Evolutionary conservation across 2,329 filamentous ascomycete genomes (phyloP).

Genomic region (Colletotrichum spinosum): DNA sequence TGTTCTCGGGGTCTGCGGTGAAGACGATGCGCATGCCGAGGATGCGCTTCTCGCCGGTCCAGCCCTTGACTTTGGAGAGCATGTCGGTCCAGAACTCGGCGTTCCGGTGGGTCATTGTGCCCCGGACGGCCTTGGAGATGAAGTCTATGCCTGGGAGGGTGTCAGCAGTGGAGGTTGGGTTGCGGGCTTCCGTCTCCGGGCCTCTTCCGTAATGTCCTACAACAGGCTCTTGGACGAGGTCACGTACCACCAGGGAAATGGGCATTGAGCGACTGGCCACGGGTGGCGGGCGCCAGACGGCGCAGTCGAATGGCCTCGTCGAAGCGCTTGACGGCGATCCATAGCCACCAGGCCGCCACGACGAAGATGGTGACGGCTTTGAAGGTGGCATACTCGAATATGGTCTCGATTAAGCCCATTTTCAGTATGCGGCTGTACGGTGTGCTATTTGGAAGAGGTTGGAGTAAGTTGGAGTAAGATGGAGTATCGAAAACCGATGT

Average conservation of each 20-base stretch:
- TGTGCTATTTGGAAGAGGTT: not conserved
- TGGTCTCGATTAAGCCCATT: conserved; percentile 64
- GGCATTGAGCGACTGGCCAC: conserved; percentile 50
- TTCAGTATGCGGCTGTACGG: conserved; percentile 17
- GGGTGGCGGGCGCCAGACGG: conserved; percentile 53
- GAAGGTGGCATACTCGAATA: conserved; percentile 58
- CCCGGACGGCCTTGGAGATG: conserved; percentile 65
- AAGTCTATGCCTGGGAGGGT: conserved; percentile 68
- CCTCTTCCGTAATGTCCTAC: not conserved
- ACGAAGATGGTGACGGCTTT: conserved; percentile 52
- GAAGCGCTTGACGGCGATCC: conserved; percentile 51
- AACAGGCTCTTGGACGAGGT: not conserved
- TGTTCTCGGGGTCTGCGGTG: conserved; percentile 87
- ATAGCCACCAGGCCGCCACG: conserved; percentile 51
- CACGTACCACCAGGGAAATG: conserved; percentile 60
- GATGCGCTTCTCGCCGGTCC: conserved; percentile 71
- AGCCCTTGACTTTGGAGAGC: conserved; percentile 58
- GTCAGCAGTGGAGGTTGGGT: conserved; percentile 7
- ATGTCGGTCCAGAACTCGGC: conserved; percentile 70
- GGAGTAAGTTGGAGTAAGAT: too few relatives aligned
- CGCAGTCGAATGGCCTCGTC: conserved; percentile 58
- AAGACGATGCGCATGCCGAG: conserved; percentile 73
- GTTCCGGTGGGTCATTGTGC: conserved; percentile 65
- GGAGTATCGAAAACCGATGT: too few relatives aligned
- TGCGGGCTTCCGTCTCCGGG: not conserved